Conservation (phyloP, 352 stramenopile genomes). For the Globisporangium carolinianum region DNA sequence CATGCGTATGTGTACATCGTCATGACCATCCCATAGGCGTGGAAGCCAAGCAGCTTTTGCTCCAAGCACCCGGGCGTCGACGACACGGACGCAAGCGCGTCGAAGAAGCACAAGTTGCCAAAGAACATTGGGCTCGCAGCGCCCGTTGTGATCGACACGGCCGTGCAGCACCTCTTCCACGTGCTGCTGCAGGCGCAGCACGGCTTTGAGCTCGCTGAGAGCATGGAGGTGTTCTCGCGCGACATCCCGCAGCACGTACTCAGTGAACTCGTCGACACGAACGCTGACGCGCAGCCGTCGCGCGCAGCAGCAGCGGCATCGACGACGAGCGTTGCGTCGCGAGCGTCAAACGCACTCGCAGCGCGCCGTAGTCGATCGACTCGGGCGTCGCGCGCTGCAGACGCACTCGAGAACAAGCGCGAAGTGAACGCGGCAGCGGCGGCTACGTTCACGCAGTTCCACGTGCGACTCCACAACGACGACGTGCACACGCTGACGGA, state of each 20-base stretch:
- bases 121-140: slow-evolving; percentile 48
- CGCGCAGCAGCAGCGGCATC: background rate
- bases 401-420: slow-evolving; percentile 12
- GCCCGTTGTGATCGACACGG: slow-evolving; percentile 60
- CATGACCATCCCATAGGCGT: slow-evolving; percentile 35
- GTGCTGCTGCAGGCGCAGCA: slow-evolving; percentile 59
- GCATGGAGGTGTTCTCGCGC: slow-evolving; percentile 61
- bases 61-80: slow-evolving; percentile 63
- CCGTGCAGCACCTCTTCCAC: slow-evolving; percentile 73
- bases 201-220: slow-evolving; percentile 61
- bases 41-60: slow-evolving; percentile 77
- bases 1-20: background rate
- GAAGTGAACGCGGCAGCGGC: background rate
- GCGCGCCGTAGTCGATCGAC: slow-evolving; percentile 8
- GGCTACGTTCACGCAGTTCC: slow-evolving; percentile 23
- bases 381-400: slow-evolving; percentile 10
- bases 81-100: slow-evolving; percentile 16
- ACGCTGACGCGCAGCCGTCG: background rate
- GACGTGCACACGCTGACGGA: slow-evolving; percentile 74
- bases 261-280: slow-evolving; percentile 1
- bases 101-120: slow-evolving; percentile 55
- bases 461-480: slow-evolving; percentile 80
- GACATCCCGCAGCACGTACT: slow-evolving; percentile 43
- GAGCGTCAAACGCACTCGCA: slow-evolving; percentile 10
- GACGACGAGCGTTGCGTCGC: slow-evolving; percentile 2